These are phyloP conservation scores for Phlebopus sp. DNA, from an alignment of 1,284 basidiomycete species.

Conservation along the genomic window DNA sequence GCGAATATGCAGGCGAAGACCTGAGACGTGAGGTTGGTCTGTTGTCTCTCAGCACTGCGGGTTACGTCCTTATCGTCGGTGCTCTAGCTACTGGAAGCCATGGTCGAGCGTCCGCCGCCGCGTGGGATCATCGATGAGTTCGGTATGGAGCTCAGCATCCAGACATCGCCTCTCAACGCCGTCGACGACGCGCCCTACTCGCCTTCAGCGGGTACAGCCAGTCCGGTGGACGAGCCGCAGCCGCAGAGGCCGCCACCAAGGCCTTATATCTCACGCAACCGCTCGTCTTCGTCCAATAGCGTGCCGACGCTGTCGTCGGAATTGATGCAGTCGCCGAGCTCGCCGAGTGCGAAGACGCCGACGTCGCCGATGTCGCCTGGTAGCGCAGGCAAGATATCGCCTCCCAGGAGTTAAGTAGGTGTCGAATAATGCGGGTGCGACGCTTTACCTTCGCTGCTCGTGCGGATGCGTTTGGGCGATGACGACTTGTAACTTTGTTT, in stretches of 20 bases:
- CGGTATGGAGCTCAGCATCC: slow-evolving; percentile 36
- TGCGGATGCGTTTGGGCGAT: too few species aligned
- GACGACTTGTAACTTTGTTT: too few species aligned
- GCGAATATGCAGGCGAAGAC: slow-evolving; percentile 80
- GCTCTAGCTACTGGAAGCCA: slow-evolving; percentile 47
- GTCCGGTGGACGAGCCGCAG: slow-evolving; percentile 17
- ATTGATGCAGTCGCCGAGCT: slow-evolving; percentile 3
- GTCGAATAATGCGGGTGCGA: too few species aligned
- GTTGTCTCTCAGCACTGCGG: slow-evolving; percentile 40
- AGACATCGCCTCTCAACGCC: slow-evolving; percentile 10
- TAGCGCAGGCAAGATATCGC: neutral
- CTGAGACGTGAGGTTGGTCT: slow-evolving; percentile 73
- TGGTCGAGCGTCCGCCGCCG: slow-evolving; percentile 53
- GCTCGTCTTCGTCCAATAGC: slow-evolving; percentile 38
- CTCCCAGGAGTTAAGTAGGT: neutral
- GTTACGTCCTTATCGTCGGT: slow-evolving; percentile 49
- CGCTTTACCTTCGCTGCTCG: too few species aligned
- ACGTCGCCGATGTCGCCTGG: slow-evolving; percentile 2
- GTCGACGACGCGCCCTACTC: slow-evolving; percentile 20
- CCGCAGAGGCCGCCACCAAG: slow-evolving; percentile 46
- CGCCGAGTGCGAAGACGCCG: slow-evolving; percentile 1
- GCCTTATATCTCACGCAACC: slow-evolving; percentile 55
- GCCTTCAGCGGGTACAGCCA: slow-evolving; percentile 12
- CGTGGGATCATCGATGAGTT: slow-evolving; percentile 55
- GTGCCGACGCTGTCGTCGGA: neutral